Conservation (phyloP, 2,329 filamentous ascomycete genomes). For the Penicillium sp. region DNA sequence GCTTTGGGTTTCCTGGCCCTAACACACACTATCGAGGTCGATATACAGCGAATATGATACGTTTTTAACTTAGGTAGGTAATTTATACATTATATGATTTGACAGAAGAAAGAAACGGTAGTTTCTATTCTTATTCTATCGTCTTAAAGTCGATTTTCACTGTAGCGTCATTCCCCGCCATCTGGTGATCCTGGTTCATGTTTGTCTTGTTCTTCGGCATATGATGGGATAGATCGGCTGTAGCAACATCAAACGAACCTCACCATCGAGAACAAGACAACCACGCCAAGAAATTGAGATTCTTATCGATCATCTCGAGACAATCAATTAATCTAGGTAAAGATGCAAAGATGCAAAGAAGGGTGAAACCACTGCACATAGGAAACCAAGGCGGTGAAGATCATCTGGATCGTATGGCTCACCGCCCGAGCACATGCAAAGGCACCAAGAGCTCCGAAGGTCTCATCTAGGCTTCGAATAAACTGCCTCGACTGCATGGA, state of each 20-base stretch:
- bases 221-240: background rate
- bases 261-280: background rate
- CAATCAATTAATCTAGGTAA: no score
- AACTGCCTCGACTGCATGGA: conserved; percentile 25
- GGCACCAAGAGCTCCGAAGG: conserved; percentile 4
- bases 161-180: background rate
- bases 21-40: background rate
- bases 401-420: background rate
- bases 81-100: background rate
- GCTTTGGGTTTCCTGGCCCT: background rate
- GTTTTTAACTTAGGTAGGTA: background rate
- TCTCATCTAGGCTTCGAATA: background rate
- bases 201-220: background rate
- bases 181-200: background rate
- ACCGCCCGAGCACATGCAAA: conserved; percentile 12
- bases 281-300: background rate
- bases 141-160: background rate
- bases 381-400: background rate
- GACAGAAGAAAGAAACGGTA: no score
- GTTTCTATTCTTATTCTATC: background rate
- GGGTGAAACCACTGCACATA: no score
- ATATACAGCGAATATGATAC: background rate
- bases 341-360: no score
- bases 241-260: background rate
- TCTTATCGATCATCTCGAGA: no score